These are phyloP conservation scores for Phycomyces blakesleeanus DNA, from an alignment of 192 early-diverging fungal species.

Conservation along the genomic window DNA sequence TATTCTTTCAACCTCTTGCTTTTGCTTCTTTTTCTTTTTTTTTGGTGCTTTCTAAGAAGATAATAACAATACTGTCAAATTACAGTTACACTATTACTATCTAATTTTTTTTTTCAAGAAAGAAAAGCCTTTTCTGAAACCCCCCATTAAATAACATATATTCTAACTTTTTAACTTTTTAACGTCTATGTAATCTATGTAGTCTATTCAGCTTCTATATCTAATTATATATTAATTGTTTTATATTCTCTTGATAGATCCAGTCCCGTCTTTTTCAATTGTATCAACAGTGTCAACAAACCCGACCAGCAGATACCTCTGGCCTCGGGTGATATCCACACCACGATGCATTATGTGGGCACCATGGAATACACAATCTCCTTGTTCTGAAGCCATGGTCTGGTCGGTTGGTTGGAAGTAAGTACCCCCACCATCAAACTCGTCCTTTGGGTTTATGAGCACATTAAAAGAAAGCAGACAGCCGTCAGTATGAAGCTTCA, in stretches of 20 bases:
- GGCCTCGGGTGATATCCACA: slow-evolving; percentile 36
- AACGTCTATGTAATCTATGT: no score
- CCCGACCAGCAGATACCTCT: slow-evolving; percentile 44
- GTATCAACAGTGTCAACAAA: slow-evolving; percentile 51
- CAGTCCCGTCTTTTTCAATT: slow-evolving; percentile 13
- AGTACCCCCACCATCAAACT: slow-evolving; percentile 57
- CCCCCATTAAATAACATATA: no score
- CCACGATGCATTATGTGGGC: slow-evolving; percentile 42
- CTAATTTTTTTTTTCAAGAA: no score
- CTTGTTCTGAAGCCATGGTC: slow-evolving; percentile 28
- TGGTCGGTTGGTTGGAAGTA: slow-evolving; percentile 29
- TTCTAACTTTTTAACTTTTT: no score
- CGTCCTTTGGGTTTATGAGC: slow-evolving; percentile 38
- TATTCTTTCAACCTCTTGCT: no score
- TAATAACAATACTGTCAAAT: no score
- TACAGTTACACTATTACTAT: no score
- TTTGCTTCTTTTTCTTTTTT: no score
- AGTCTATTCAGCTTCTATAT: not conserved
- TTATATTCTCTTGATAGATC: not conserved
- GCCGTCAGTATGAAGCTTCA: slow-evolving; percentile 51
- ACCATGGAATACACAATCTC: slow-evolving; percentile 47
- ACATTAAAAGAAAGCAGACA: slow-evolving; percentile 51
- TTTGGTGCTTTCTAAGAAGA: no score
- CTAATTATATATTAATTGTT: not conserved
- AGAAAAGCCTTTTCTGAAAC: no score